phyloP scores from a whole-genome alignment of 805 yeast species.

The Starmerella apicola region DNA sequence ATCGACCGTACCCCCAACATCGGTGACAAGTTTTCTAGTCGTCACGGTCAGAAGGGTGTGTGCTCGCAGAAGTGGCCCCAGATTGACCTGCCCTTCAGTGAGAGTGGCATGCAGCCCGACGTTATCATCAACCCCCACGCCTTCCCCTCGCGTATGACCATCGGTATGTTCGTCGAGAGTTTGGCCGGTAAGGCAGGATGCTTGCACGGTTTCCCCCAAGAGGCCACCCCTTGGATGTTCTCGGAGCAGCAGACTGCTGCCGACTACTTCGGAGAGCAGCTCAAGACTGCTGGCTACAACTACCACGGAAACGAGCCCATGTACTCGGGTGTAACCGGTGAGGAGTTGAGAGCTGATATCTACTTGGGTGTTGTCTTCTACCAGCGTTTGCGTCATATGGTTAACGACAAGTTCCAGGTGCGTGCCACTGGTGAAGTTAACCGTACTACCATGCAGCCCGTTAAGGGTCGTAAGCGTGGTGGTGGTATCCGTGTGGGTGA shows the following conservation, averaged over 20 bases:
- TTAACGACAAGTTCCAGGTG: conserved; percentile 97
- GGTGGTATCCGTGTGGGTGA: conserved; percentile 99
- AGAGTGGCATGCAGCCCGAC: conserved; percentile 94
- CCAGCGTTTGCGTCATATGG: conserved; percentile 98
- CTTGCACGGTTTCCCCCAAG: conserved; percentile 93
- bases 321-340: conserved; percentile 98
- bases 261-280: conserved; percentile 92
- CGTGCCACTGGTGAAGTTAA: conserved; percentile 98
- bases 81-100: conserved; percentile 92
- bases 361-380: conserved; percentile 95
- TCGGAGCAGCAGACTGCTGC: conserved; percentile 91
- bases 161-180: conserved; percentile 98
- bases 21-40: conserved; percentile 94
- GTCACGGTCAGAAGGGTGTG: conserved; percentile 98
- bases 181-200: conserved; percentile 99
- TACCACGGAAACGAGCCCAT: conserved; percentile 98
- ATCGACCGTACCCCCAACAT: conserved; percentile 84
- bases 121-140: conserved; percentile 97
- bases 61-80: conserved; percentile 98
- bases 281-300: conserved; percentile 77
- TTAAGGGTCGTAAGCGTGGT: conserved; percentile 94
- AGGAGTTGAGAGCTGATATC: conserved; percentile 89
- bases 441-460: conserved; percentile 96
- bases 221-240: conserved; percentile 92
- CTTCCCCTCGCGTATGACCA: conserved; percentile 99